A percentile compares a stretch with the other conserved stretches of the same genome.
phyloP scores from a whole-genome alignment of 2,329 filamentous ascomycete species.

The Fusarium sp. region DNA sequence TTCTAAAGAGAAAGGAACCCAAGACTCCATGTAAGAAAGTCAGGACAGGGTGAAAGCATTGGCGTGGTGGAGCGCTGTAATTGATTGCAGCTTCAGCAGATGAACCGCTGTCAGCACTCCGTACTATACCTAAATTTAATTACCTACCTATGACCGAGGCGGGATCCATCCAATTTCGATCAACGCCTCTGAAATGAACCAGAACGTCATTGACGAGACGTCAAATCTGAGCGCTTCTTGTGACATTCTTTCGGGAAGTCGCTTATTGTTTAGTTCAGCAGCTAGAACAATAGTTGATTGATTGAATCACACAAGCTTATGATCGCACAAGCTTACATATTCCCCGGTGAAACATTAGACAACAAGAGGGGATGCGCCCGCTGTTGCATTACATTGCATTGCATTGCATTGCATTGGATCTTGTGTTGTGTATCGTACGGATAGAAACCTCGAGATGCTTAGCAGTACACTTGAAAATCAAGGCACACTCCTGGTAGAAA shows the following conservation, averaged over 20 bases:
- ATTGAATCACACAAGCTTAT: conserved; percentile 13
- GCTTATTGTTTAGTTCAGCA: conserved; percentile 2
- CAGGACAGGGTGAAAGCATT: conserved; percentile 9
- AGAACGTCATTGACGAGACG: conserved; percentile 31
- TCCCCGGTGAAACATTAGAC: conserved; percentile 22
- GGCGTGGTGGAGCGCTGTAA: conserved; percentile 20
- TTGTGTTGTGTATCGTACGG: background rate
- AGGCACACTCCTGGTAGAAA: conserved; percentile 8
- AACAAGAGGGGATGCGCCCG: conserved; percentile 18
- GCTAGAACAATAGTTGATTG: background rate
- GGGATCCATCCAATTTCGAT: conserved; percentile 29
- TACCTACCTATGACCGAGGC: background rate
- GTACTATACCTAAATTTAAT: background rate
- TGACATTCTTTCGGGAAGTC: conserved; percentile 26
- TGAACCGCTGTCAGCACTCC: conserved; percentile 1
- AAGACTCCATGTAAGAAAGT: background rate
- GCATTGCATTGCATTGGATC: background rate
- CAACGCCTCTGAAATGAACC: conserved; percentile 36
- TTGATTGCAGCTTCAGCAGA: conserved; percentile 11
- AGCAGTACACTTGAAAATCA: conserved; percentile 3
- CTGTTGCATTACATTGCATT: background rate
- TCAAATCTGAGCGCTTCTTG: conserved; percentile 27
- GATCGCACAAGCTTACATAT: background rate
- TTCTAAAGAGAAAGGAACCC: background rate
- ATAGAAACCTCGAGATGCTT: background rate